Conservation (phyloP, 2,329 filamentous ascomycete species). For the Colletotrichum gigasporum region DNA sequence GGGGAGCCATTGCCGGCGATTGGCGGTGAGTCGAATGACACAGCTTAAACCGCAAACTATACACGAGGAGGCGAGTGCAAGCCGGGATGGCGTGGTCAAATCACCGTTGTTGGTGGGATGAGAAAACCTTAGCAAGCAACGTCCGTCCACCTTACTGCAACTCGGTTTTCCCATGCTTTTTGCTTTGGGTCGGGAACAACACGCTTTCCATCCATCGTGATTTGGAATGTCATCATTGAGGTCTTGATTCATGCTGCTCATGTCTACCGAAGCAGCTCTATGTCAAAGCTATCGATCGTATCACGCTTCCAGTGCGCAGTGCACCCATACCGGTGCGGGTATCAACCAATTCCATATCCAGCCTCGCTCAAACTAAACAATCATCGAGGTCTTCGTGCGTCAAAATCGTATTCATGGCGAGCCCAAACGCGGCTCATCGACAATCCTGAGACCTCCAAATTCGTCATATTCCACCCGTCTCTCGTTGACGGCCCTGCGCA, state of each 20-base stretch:
- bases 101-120: too few relatives aligned
- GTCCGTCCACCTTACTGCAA: too few relatives aligned
- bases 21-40: not conserved
- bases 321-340: constrained; percentile 22
- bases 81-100: not conserved
- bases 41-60: not conserved
- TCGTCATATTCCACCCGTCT: constrained; percentile 66
- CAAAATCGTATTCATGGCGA: not conserved
- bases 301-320: not conserved
- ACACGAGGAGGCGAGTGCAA: too few relatives aligned
- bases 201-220: too few relatives aligned
- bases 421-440: constrained; percentile 16
- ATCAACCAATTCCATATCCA: constrained; percentile 17
- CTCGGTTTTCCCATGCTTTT: too few relatives aligned
- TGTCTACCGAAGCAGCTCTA: not conserved
- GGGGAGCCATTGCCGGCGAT: not conserved
- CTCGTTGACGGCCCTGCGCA: constrained; percentile 66
- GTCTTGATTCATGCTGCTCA: not conserved
- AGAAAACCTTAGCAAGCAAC: too few relatives aligned
- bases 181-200: too few relatives aligned
- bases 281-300: not conserved
- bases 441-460: constrained; percentile 56
- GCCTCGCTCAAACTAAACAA: not conserved
- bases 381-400: not conserved
- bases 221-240: not conserved